Conservation (phyloP, 2,329 filamentous ascomycete species). For the Conoideocrella luteorostrata region DNA sequence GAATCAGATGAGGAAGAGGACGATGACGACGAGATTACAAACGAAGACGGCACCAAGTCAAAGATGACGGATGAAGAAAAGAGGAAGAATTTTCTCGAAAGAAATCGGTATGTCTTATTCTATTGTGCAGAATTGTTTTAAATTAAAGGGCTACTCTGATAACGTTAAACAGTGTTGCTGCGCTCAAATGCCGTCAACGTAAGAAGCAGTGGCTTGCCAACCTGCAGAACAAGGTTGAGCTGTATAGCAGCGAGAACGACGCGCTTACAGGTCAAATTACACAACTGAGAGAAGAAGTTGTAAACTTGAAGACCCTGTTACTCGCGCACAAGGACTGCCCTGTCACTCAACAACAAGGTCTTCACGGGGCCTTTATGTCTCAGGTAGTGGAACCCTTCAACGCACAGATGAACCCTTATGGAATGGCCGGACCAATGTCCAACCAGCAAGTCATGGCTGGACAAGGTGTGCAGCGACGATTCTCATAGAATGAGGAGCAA, state of each 20-base stretch:
- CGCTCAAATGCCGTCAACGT: conserved; percentile 90
- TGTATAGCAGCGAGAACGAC: conserved; percentile 90
- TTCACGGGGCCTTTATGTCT: conserved; percentile 53
- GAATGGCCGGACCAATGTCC: conserved; percentile 46
- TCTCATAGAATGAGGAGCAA: conserved; percentile 39
- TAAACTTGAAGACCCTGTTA: conserved; percentile 87
- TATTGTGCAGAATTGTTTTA: too few species aligned
- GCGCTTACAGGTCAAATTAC: conserved; percentile 76
- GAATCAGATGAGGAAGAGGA: conserved; percentile 49
- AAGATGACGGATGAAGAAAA: conserved; percentile 99
- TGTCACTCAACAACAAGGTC: conserved; percentile 73
- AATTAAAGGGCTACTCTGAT: too few species aligned
- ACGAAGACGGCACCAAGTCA: conserved; percentile 50
- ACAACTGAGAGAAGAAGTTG: conserved; percentile 82
- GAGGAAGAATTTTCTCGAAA: conserved; percentile 92
- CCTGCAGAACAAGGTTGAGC: conserved; percentile 87
- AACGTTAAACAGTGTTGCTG: conserved; percentile 64
- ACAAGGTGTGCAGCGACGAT: conserved; percentile 49
- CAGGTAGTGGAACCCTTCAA: conserved; percentile 49
- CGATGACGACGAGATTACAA: conserved; percentile 40
- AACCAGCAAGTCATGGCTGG: conserved; percentile 49
- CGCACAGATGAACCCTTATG: conserved; percentile 53
- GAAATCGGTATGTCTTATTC: conserved; percentile 69
- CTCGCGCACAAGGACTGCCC: conserved; percentile 95
- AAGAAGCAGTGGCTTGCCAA: conserved; percentile 99